Base-by-base conservation (phyloP, 208 protist species). In the Wallacemonas rigidus region DNA sequence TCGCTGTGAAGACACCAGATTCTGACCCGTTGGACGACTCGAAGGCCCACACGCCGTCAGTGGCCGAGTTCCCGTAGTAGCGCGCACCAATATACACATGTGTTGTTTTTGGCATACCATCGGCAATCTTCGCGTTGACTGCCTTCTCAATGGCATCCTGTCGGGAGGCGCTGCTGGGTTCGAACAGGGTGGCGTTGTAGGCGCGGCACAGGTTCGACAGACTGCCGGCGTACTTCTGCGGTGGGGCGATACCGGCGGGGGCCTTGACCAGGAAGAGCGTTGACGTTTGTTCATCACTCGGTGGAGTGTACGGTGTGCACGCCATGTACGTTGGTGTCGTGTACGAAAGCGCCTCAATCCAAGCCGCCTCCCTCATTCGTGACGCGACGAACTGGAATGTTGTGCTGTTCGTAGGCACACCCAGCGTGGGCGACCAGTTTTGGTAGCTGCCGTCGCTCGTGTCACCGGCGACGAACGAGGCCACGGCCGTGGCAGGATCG, bases 81-180 rank as follows among this genome's bases (percentile, higher is more conserved):
- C 47, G 60, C 43, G 60, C 60, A 17, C 60, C 60, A 65, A 65
- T 51, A n/a, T 65, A 65, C 15, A 65, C 60, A 48, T 50, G 7
- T 8, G 60, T 39, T 3, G 7, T 36, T 3, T 26, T 65, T 4
- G 60, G 40, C 41, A 65, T 51, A 8, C 60, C 60, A n/a, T 6
- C 41, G 8, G 43, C 12, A 15, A 62, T 62, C 56, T 12, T 8
- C 36, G 17, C 17, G 60, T 51, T 48, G 41, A 65, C 39, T 5
- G 38, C 60, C 43, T 0, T 3, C 60, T 65, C 60, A 5, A 65
- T 38, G 12, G 60, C 43, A 12, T 65, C 41, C 60, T 65, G 60
- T 8, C 43, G 41, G 17, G 9, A 44, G 17, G 41, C n/a, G 15
- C 40, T 65, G 41, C 38, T 53, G 4, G 43, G 41, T 35, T 65